Evolutionary conservation across 495 filamentous ascomycete genomes (phyloP), one percentile per base, ranked within the genome.

Genomic region (Aspergillus steynii): DNA sequence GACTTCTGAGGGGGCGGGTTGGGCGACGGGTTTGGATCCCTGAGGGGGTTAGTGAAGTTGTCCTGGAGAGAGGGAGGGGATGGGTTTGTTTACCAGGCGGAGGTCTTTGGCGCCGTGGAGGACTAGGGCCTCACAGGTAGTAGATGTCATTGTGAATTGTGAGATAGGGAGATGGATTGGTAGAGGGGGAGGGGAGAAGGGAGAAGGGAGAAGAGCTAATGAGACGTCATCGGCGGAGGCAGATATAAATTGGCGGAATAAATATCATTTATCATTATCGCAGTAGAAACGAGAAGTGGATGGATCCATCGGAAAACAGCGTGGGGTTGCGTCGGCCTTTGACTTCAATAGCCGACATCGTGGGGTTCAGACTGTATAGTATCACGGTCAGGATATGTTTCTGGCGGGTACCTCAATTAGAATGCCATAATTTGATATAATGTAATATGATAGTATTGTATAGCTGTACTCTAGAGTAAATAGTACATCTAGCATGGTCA

Each of bases 81-180:
- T 60, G 10, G 46, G 68, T 81, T 65, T 20, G 20, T 20, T 20
- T 84, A 89, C 88, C 25, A 89, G 65, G 29, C 85, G 83, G 60
- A 92, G 79, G 55, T 91, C 88, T 66, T 84, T 85, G 46, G 86
- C 82, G 29, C 86, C 88, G 65, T 90, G 83, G 47, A 92, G 82
- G 55, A 92, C 85, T 10, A 89, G 90, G 10, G 88, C 87, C 68
- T 83, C 74, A 55, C 60, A 64, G 53, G 66, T 59, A 28, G 26
- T 49, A 45, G 85, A 71, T 14, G 69, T 64, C 66, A 70, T 74
- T 46, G 37, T 42, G 37, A 14, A 3, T 14, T 8, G 37, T 8
- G 37, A 42, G 37, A 42, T 1, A 10, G 64, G 61, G 71, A 31
- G 66, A 71, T 71, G 49, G 29, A 50, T 58, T 29, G 29, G 50